Evolutionary conservation across 2,329 filamentous ascomycete species (phyloP).

Genomic region (Polychaeton citri): DNA sequence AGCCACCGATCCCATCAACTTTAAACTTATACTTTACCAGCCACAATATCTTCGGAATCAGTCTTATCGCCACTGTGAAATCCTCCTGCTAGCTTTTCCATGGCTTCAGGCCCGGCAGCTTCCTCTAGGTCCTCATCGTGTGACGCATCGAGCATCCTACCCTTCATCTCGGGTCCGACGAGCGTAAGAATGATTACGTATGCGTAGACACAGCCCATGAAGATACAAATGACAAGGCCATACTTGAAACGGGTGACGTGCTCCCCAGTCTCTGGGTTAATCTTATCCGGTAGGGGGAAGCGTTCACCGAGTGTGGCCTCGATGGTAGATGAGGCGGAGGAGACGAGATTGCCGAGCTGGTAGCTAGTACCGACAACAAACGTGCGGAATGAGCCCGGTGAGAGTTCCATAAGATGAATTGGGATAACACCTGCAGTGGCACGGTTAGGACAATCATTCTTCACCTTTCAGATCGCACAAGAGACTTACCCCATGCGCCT

Average conservation of each 20-base stretch:
- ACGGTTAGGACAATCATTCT: too few species aligned
- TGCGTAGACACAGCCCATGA: slow-evolving; percentile 59
- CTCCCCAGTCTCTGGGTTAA: slow-evolving; percentile 13
- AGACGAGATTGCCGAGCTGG: slow-evolving; percentile 63
- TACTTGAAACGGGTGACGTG: slow-evolving; percentile 33
- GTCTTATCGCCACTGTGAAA: too few species aligned
- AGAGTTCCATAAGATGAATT: slow-evolving; percentile 66
- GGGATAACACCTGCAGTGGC: slow-evolving; percentile 29
- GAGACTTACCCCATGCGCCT: slow-evolving; percentile 24
- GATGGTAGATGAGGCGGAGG: slow-evolving; percentile 30
- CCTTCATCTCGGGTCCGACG: slow-evolving; percentile 42
- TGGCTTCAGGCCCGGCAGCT: slow-evolving; percentile 11
- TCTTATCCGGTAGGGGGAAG: slow-evolving; percentile 21
- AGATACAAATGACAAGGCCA: slow-evolving; percentile 75
- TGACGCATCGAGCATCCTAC: slow-evolving; percentile 17
- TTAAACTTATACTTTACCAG: too few species aligned
- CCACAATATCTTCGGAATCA: too few species aligned
- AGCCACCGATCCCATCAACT: too few species aligned
- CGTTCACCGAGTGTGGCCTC: slow-evolving; percentile 28
- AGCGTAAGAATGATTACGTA: slow-evolving; percentile 50
- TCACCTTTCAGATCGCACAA: too few species aligned
- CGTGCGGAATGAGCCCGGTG: slow-evolving; percentile 57
- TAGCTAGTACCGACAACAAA: slow-evolving; percentile 64
- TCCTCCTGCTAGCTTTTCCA: slow-evolving; percentile 4
- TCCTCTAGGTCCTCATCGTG: slow-evolving; percentile 19